Evolutionary conservation across 371 early-diverging fungal genomes (phyloP).

Genomic region (Rhizopus microsporus): DNA sequence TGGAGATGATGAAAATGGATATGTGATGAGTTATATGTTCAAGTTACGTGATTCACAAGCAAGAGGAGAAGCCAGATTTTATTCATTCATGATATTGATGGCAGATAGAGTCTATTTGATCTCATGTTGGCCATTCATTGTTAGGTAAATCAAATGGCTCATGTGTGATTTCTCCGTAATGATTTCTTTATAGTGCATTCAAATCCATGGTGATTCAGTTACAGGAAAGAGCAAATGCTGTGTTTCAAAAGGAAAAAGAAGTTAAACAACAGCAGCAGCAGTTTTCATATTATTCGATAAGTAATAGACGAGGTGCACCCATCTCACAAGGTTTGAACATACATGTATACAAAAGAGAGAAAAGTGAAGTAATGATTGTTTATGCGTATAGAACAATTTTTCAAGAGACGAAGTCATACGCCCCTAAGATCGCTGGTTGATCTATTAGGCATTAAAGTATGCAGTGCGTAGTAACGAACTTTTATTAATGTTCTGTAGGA

Average conservation of each 20-base stretch:
- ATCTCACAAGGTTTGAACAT: conserved; percentile 46
- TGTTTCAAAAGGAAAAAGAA: conserved; percentile 50
- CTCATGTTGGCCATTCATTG: conserved; percentile 71
- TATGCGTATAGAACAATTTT: conserved; percentile 43
- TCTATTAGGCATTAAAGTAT: conserved; percentile 50
- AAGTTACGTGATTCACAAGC: conserved; percentile 71
- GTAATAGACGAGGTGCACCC: conserved; percentile 48
- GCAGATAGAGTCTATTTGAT: conserved; percentile 70
- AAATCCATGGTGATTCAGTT: conserved; percentile 59
- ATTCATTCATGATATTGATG: conserved; percentile 70
- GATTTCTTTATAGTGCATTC: conserved; percentile 44
- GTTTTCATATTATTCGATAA: conserved; percentile 35
- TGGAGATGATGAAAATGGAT: conserved; percentile 74
- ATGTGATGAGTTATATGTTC: conserved; percentile 75
- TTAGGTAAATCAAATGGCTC: conserved; percentile 42
- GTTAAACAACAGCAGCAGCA: conserved; percentile 31
- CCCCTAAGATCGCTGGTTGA: conserved; percentile 54
- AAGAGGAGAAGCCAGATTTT: conserved; percentile 66
- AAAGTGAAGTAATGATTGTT: conserved; percentile 5
- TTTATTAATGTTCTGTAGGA: conserved; percentile 27
- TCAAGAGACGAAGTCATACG: conserved; percentile 52
- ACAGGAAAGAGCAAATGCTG: conserved; percentile 57
- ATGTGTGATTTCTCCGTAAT: neutral
- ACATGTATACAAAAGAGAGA: conserved; percentile 4
- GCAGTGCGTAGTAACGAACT: neutral